phyloP scores from a whole-genome alignment of 148 eudicot genomes.

The Selenicereus undatus region DNA sequence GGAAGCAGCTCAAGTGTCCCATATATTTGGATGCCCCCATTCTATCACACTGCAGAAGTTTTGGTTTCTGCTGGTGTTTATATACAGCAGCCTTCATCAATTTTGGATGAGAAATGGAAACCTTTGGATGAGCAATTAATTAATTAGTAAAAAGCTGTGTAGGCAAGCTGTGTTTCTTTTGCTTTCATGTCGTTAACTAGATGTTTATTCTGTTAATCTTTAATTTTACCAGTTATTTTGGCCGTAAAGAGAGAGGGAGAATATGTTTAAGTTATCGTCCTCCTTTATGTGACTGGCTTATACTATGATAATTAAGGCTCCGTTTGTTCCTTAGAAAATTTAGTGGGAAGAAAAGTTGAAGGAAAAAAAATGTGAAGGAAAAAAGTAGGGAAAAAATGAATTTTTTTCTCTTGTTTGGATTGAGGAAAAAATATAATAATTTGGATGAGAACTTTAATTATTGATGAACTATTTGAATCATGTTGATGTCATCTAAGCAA shows the following conservation, averaged over 20 bases:
- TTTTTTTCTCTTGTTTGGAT: too few relatives aligned
- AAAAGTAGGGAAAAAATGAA: too few relatives aligned
- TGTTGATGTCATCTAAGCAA: too few relatives aligned
- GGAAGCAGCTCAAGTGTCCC: background rate
- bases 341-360: too few relatives aligned
- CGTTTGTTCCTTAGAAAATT: too few relatives aligned
- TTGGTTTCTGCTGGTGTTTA: background rate
- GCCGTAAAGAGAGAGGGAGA: background rate
- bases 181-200: background rate
- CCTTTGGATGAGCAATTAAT: background rate
- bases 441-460: too few relatives aligned
- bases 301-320: too few relatives aligned
- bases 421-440: too few relatives aligned
- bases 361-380: too few relatives aligned
- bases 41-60: background rate
- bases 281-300: too few relatives aligned
- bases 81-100: background rate
- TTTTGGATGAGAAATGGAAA: background rate
- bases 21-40: background rate
- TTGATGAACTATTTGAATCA: too few relatives aligned
- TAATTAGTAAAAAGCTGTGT: slow-evolving; percentile 1
- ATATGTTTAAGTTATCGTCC: background rate
- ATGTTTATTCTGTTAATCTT: background rate
- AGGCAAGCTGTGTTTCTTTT: background rate
- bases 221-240: background rate